Percentiles rank a stretch among this genome's conserved stretches.
Conservation (phyloP, 441 rosid genomes). For the Geranium incanum region DNA sequence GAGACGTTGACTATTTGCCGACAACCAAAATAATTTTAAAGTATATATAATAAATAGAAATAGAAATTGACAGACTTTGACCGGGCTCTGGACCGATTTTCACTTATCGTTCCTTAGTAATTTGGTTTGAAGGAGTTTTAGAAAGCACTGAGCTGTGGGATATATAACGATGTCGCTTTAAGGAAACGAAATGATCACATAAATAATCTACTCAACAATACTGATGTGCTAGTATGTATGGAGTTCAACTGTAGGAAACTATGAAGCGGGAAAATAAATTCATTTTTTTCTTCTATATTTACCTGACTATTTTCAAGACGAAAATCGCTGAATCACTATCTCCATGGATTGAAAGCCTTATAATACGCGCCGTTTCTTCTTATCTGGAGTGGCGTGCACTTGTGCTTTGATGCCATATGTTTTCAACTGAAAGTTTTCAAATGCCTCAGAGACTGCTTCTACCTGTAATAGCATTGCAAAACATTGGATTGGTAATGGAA, state of each 20-base stretch:
- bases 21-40: too few species aligned
- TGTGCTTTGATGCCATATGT: slow-evolving; percentile 78
- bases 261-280: neutral
- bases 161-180: neutral
- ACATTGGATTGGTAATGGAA: neutral
- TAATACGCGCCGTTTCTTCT: slow-evolving; percentile 53
- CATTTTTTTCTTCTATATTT: neutral
- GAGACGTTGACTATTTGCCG: too few species aligned
- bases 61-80: too few species aligned
- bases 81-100: too few species aligned
- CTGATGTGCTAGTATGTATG: neutral
- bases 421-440: slow-evolving; percentile 79
- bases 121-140: too few species aligned
- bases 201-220: neutral
- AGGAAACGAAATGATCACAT: neutral
- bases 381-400: slow-evolving; percentile 85
- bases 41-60: too few species aligned
- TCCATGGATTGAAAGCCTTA: neutral
- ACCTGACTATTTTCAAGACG: neutral
- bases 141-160: neutral
- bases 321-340: neutral
- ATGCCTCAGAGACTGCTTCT: slow-evolving; percentile 69
- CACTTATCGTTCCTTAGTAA: too few species aligned
- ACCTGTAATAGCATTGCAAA: slow-evolving; percentile 38
- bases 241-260: neutral